phyloP scores from a whole-genome alignment of 495 filamentous ascomycete genomes.

The Penicillium argentinense region DNA sequence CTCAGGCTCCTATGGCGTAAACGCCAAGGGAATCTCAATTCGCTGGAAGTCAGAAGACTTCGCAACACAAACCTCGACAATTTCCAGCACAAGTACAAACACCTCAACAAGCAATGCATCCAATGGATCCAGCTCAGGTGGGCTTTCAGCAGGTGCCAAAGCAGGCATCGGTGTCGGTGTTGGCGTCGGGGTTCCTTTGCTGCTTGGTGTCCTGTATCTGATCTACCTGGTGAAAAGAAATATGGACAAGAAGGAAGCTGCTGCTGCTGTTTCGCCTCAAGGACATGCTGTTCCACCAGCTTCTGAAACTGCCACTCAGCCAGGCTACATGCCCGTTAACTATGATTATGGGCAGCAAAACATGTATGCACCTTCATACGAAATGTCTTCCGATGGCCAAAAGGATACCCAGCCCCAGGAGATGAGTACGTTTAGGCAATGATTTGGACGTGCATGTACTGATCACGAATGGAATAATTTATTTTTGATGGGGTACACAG shows the following conservation, averaged over 20 bases:
- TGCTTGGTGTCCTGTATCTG: background rate
- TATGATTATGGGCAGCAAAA: background rate
- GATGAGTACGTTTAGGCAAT: background rate
- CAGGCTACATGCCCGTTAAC: background rate
- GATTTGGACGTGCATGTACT: background rate
- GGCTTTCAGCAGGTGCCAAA: background rate
- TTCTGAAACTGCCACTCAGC: too few relatives aligned
- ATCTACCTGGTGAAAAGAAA: background rate
- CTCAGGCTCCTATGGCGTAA: background rate
- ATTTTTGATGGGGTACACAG: too few relatives aligned
- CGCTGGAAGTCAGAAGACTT: conserved; percentile 4
- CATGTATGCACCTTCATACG: background rate
- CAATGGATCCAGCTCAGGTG: background rate
- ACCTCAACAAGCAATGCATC: background rate
- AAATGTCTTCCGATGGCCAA: background rate
- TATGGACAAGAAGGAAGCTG: background rate
- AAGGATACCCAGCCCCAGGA: background rate
- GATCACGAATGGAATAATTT: background rate
- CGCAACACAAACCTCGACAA: background rate
- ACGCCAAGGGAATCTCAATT: conserved; percentile 5
- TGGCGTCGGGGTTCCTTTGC: background rate
- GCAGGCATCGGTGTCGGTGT: background rate
- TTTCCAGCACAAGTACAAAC: background rate
- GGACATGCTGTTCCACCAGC: too few relatives aligned
- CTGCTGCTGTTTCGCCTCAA: too few relatives aligned